phyloP scores from a whole-genome alignment of 2,329 filamentous ascomycete genomes.

The Penicillium sclerotiorum region DNA sequence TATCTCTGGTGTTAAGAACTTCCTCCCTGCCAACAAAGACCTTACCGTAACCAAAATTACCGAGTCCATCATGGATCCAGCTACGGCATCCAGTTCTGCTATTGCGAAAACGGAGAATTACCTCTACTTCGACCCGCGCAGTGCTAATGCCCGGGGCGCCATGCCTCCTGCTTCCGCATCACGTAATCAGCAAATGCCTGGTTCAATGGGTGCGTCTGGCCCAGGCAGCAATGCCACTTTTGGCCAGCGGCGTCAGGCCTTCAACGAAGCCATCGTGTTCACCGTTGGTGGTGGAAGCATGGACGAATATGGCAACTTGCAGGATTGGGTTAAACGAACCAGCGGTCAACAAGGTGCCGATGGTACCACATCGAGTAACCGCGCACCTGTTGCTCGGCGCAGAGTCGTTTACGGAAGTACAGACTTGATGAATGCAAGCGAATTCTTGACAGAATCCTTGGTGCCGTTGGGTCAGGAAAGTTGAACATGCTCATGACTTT shows the following conservation, averaged over 20 bases:
- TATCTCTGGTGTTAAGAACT: conserved; percentile 96
- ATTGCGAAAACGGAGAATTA: conserved; percentile 97
- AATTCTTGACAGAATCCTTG: conserved; percentile 62
- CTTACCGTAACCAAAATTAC: conserved; percentile 97
- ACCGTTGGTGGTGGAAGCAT: conserved; percentile 95
- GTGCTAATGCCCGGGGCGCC: conserved; percentile 87
- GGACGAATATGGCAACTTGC: conserved; percentile 97
- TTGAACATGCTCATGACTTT: conserved; percentile 24
- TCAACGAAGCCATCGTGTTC: conserved; percentile 89
- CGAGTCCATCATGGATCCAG: conserved; percentile 96
- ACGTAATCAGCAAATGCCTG: conserved; percentile 48
- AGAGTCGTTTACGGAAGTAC: conserved; percentile 95
- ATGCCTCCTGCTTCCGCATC: conserved; percentile 75
- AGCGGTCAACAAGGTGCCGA: conserved; percentile 56
- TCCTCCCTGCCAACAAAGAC: conserved; percentile 93
- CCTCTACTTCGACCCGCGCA: conserved; percentile 94
- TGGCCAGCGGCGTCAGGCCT: conserved; percentile 86
- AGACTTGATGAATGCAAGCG: conserved; percentile 65
- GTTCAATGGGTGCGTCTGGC: conserved; percentile 47
- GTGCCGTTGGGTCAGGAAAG: conserved; percentile 60
- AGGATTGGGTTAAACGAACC: conserved; percentile 89
- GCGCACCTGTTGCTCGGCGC: conserved; percentile 56
- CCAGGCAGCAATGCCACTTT: conserved; percentile 80
- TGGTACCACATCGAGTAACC: conserved; percentile 39
- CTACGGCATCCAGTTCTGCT: conserved; percentile 83